phyloP scores from a whole-genome alignment of 768 basidiomycete species.

The Tremella yokohamensis region DNA sequence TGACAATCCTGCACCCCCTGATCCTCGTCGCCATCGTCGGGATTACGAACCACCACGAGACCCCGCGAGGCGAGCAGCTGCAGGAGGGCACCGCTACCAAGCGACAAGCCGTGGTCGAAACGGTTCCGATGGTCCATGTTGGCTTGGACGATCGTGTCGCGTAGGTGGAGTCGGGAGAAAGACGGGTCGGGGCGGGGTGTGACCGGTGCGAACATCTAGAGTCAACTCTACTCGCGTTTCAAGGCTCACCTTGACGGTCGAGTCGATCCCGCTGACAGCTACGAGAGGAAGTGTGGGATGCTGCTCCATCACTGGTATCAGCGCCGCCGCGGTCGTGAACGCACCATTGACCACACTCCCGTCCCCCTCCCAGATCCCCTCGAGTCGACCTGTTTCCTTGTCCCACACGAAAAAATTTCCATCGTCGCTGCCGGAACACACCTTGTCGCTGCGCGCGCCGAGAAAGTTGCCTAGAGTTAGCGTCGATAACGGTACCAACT shows the following conservation, averaged over 20 bases:
- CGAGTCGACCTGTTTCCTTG: slow-evolving; percentile 62
- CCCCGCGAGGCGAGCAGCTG: slow-evolving; percentile 26
- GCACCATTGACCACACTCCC: slow-evolving; percentile 68
- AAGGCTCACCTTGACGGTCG: slow-evolving; percentile 70
- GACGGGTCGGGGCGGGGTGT: slow-evolving; percentile 13
- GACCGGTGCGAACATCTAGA: slow-evolving; percentile 52
- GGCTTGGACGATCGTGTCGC: slow-evolving; percentile 21
- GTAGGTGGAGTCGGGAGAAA: slow-evolving; percentile 21
- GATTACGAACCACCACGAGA: not conserved
- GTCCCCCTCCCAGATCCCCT: slow-evolving; percentile 81
- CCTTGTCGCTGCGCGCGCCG: slow-evolving; percentile 70
- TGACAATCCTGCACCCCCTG: not conserved
- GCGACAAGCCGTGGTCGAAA: slow-evolving; percentile 16
- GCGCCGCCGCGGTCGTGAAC: slow-evolving; percentile 2
- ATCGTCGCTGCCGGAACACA: slow-evolving; percentile 81
- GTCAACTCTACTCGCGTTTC: slow-evolving; percentile 69
- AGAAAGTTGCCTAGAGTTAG: slow-evolving; percentile 69
- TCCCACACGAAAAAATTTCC: slow-evolving; percentile 74
- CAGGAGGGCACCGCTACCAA: slow-evolving; percentile 21
- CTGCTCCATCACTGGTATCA: slow-evolving; percentile 62
- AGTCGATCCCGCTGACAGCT: slow-evolving; percentile 84
- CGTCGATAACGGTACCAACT: slow-evolving; percentile 32
- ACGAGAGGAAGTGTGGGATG: slow-evolving; percentile 73
- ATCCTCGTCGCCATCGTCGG: slow-evolving; percentile 9
- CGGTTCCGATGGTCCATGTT: slow-evolving; percentile 19